A percentile compares a stretch with the other conserved stretches of the same genome.
phyloP scores from a whole-genome alignment of 805 yeast species.

The Yarrowia porcina region DNA sequence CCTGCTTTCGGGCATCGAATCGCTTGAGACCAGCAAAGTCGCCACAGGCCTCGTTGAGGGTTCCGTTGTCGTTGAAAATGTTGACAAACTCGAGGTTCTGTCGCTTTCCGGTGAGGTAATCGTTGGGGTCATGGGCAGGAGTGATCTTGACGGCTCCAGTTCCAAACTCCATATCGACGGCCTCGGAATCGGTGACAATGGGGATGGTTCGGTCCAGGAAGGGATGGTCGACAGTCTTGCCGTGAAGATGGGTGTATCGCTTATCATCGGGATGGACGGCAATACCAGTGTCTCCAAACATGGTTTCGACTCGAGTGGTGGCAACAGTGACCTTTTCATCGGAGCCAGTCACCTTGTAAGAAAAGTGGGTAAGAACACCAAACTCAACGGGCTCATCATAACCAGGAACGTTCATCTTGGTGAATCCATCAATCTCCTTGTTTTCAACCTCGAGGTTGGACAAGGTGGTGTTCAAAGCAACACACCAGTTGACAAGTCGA shows the following conservation, averaged over 20 bases:
- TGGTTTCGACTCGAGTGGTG: slow-evolving; percentile 97
- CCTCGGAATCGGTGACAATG: slow-evolving; percentile 82
- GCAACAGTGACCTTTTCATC: slow-evolving; percentile 90
- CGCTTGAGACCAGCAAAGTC: slow-evolving; percentile 89
- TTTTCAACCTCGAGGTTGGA: slow-evolving; percentile 96
- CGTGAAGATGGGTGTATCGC: slow-evolving; percentile 91
- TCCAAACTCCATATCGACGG: slow-evolving; percentile 99
- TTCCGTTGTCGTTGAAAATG: slow-evolving; percentile 89
- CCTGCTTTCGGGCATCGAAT: slow-evolving; percentile 86
- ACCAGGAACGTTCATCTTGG: slow-evolving; percentile 79
- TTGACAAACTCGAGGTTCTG: slow-evolving; percentile 82
- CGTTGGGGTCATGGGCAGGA: slow-evolving; percentile 97
- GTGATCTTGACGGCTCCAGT: slow-evolving; percentile 99
- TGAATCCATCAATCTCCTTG: slow-evolving; percentile 80
- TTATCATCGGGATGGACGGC: slow-evolving; percentile 96
- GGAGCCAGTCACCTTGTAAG: slow-evolving; percentile 80
- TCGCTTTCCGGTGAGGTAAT: slow-evolving; percentile 95
- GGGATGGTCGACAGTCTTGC: slow-evolving; percentile 88
- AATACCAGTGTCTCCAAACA: slow-evolving; percentile 96
- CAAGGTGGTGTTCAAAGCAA: slow-evolving; percentile 87
- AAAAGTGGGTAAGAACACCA: slow-evolving; percentile 95
- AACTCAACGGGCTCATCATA: slow-evolving; percentile 88
- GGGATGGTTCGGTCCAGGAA: slow-evolving; percentile 82
- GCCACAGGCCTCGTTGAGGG: slow-evolving; percentile 88
- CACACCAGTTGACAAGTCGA: slow-evolving; percentile 95